phyloP scores from a whole-genome alignment of 1,284 basidiomycete species.

The Neonothopanus nambi region DNA sequence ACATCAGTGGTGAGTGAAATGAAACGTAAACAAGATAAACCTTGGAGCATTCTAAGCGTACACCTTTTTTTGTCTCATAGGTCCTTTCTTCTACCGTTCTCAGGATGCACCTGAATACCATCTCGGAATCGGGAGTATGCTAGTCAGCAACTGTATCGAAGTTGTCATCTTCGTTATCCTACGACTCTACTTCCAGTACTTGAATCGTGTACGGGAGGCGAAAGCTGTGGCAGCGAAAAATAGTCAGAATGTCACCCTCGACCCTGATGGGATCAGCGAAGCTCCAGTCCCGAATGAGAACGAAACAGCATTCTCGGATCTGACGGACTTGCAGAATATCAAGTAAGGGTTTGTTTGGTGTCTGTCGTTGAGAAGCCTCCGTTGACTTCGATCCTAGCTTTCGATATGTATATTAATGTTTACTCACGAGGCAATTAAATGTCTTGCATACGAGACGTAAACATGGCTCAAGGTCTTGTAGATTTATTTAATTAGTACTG shows the following conservation, averaged over 20 bases:
- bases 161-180: slow-evolving; percentile 18
- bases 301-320: slow-evolving; percentile 20
- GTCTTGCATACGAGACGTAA: too few species aligned
- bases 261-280: too few species aligned
- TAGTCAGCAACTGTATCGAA: slow-evolving; percentile 22
- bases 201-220: slow-evolving; percentile 15
- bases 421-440: too few species aligned
- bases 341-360: slow-evolving; percentile 13
- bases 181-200: slow-evolving; percentile 15
- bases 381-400: slow-evolving; percentile 3
- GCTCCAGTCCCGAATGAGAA: slow-evolving; percentile 9
- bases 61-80: background rate
- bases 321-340: slow-evolving; percentile 20
- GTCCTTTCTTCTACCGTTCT: slow-evolving; percentile 22
- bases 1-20: slow-evolving; percentile 18
- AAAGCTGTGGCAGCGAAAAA: background rate
- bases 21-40: too few species aligned
- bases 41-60: too few species aligned
- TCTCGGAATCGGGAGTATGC: slow-evolving; percentile 22
- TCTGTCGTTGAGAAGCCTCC: background rate
- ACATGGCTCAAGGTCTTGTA: too few species aligned
- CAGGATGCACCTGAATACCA: slow-evolving; percentile 20
- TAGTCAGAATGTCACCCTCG: too few species aligned
- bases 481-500: too few species aligned
- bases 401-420: slow-evolving; percentile 16